Percentiles rank a stretch among this genome's conserved stretches.
Conservation (phyloP, 1,284 basidiomycete species). For the Marasmius sp. region DNA sequence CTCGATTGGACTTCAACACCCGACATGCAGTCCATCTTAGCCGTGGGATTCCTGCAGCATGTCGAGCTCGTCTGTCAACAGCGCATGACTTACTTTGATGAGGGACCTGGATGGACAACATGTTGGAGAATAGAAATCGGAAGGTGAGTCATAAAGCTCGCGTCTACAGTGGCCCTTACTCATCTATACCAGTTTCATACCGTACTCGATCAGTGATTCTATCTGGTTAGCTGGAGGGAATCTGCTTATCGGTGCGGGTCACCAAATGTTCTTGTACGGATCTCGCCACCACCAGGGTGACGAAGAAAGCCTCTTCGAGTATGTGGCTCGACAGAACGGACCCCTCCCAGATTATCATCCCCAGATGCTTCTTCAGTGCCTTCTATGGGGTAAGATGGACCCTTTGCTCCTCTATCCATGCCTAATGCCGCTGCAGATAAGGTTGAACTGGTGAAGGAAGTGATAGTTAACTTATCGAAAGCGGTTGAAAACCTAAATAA, state of each 20-base stretch:
- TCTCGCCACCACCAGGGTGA: constrained; percentile 32
- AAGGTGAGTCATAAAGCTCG: constrained; percentile 42
- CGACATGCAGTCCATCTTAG: constrained; percentile 85
- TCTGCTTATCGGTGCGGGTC: constrained; percentile 73
- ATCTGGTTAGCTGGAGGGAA: constrained; percentile 85
- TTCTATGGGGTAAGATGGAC: constrained; percentile 76
- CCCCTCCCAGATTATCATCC: constrained; percentile 89
- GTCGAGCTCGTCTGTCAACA: constrained; percentile 86
- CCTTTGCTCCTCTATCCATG: neutral
- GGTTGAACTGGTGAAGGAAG: constrained; percentile 78
- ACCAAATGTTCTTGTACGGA: constrained; percentile 76
- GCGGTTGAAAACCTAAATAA: constrained; percentile 27
- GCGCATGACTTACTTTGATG: constrained; percentile 86
- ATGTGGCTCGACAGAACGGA: constrained; percentile 80
- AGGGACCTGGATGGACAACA: constrained; percentile 77
- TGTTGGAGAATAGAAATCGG: constrained; percentile 73
- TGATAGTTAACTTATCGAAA: constrained; percentile 67
- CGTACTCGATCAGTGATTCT: constrained; percentile 79
- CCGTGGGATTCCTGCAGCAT: constrained; percentile 78
- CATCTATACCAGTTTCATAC: constrained; percentile 55
- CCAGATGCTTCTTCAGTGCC: constrained; percentile 87
- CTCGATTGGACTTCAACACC: constrained; percentile 92
- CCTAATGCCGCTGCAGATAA: constrained; percentile 53
- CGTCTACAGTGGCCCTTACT: constrained; percentile 4
- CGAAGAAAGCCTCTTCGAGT: constrained; percentile 69